These are phyloP conservation scores for Tuber umbilicatum DNA, from an alignment of 495 filamentous ascomycete genomes.

Conservation along the genomic window DNA sequence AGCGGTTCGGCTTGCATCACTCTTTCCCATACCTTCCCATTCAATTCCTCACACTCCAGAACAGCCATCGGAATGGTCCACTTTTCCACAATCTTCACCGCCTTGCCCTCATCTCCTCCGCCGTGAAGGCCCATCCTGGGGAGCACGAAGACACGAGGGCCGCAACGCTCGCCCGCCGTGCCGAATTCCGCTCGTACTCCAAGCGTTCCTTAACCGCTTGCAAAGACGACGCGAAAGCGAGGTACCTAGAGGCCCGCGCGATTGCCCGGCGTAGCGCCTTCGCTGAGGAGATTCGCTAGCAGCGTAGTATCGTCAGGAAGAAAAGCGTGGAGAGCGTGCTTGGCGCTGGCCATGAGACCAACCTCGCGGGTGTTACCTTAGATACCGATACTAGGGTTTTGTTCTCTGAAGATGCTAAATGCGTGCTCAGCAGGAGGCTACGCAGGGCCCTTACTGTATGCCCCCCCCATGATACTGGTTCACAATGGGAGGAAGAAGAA, in stretches of 20 bases:
- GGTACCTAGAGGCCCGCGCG: slow-evolving; percentile 41
- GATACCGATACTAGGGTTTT: slow-evolving; percentile 49
- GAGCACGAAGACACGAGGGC: slow-evolving; percentile 26
- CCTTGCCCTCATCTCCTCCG: slow-evolving; percentile 9
- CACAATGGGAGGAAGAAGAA: too few species aligned
- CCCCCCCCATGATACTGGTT: too few species aligned
- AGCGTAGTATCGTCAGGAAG: slow-evolving; percentile 22
- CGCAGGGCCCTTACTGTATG: slow-evolving; percentile 56
- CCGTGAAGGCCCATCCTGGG: slow-evolving; percentile 44
- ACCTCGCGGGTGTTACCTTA: slow-evolving; percentile 47
- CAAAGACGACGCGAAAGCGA: slow-evolving; percentile 40
- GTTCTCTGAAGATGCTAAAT: slow-evolving; percentile 52
- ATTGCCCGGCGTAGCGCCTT: slow-evolving; percentile 43
- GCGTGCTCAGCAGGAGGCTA: slow-evolving; percentile 54
- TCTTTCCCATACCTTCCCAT: not conserved
- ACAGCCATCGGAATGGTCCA: slow-evolving; percentile 18
- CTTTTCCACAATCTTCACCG: slow-evolving; percentile 14
- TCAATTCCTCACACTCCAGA: not conserved
- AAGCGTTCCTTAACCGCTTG: slow-evolving; percentile 45
- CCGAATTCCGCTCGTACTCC: slow-evolving; percentile 39
- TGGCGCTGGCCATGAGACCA: slow-evolving; percentile 46
- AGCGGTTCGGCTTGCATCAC: not conserved
- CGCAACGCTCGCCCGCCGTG: slow-evolving; percentile 39
- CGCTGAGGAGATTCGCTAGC: slow-evolving; percentile 39
- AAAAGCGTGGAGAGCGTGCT: slow-evolving; percentile 47